Evolutionary conservation across 1,284 basidiomycete species (phyloP), one percentile per base, ranked within the genome.

Genomic region (Trametes sp.): DNA sequence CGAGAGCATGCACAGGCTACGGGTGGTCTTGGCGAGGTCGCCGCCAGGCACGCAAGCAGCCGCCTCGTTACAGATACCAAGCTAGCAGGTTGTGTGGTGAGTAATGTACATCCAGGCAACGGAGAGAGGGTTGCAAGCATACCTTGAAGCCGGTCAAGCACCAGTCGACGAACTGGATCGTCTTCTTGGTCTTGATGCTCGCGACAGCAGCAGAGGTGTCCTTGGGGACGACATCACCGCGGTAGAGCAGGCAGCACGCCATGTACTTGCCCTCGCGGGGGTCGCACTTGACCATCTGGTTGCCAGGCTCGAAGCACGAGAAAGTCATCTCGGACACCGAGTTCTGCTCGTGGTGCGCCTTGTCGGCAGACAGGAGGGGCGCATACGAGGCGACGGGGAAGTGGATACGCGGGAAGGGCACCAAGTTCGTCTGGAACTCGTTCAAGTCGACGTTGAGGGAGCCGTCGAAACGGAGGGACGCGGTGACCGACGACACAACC

Each of bases 401-500:
- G 80, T 99, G 97, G 70, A 98, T 98, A 78, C 97, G 94, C 61
- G 95, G 95, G 90, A 96, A 96, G 88, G 94, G 96, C 61, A 98
- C 96, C 77, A 98, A 82, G 82, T 98, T 98, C 68, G 96, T 98
- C 84, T 98, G 97, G 88, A 99, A 98, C 83, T 99, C 96, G 80
- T 94, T 96, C 71, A 99, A 79, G 80, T 99, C 97, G 73, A 98
- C 97, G 79, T 99, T 98, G 75, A 98, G 86, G 66, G 96, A 98
- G 51, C 97, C 97, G 74, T 98, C 96, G 80, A 99, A 99, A 67
- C 97, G 94, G 62, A 99, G 87, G 50, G 97, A 98, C 44, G 96
- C 96, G 31, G 97, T 98, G 80, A 98, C 89, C 59, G 96, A 98
- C 19, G 97, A 99, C 64, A 99, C 98, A 66, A 99, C 97, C 77